These are phyloP conservation scores for Closterium sp. DNA, from an alignment of 139 green algal species.

Conservation along the genomic window DNA sequence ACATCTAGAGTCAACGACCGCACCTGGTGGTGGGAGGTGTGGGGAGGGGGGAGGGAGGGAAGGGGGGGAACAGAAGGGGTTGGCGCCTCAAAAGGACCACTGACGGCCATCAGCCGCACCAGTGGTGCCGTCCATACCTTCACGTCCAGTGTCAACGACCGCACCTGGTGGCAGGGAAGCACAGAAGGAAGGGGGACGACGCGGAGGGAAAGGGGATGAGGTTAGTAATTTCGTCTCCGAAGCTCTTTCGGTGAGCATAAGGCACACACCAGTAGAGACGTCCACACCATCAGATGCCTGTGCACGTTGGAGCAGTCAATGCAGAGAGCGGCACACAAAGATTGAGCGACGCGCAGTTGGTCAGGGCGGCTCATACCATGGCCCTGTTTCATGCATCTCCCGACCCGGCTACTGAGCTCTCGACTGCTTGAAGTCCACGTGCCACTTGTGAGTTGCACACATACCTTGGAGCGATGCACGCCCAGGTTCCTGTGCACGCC, in stretches of 20 bases:
- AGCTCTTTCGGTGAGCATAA: too few relatives aligned
- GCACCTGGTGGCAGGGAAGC: neutral
- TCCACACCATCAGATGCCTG: slow-evolving; percentile 60
- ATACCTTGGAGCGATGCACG: slow-evolving; percentile 77
- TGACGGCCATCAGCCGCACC: neutral
- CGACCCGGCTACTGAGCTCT: neutral
- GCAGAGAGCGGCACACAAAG: slow-evolving; percentile 78
- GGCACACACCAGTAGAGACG: too few relatives aligned
- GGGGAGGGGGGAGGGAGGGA: neutral
- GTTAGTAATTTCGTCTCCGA: too few relatives aligned
- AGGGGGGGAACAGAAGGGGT: too few relatives aligned
- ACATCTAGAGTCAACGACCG: slow-evolving; percentile 41
- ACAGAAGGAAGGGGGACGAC: too few relatives aligned
- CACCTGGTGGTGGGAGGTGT: neutral
- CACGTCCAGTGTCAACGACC: slow-evolving; percentile 41
- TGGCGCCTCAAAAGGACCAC: neutral
- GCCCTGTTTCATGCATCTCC: too few relatives aligned
- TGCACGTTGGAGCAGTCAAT: slow-evolving; percentile 85
- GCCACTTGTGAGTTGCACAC: neutral
- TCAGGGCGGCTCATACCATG: slow-evolving; percentile 41
- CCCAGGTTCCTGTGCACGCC: slow-evolving; percentile 85
- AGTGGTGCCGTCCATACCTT: slow-evolving; percentile 34
- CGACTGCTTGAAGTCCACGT: too few relatives aligned
- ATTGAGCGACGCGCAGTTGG: slow-evolving; percentile 86
- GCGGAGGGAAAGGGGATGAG: too few relatives aligned